Base-by-base conservation (phyloP, 495 filamentous ascomycete species). In the Penicillium goetzii region DNA sequence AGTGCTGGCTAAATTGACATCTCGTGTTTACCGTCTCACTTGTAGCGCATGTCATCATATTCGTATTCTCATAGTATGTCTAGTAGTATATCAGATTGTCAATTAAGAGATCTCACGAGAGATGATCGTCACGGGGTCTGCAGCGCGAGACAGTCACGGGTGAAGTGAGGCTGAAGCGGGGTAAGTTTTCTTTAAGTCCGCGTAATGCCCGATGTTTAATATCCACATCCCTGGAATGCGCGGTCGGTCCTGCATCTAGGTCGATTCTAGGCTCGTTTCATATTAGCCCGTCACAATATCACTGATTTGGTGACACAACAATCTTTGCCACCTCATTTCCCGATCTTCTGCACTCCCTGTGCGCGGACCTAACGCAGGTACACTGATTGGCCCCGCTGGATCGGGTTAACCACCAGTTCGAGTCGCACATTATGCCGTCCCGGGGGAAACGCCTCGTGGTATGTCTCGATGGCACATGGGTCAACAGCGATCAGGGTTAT, bases 381-480 rank as follows among this genome's bases (percentile, higher is more conserved):
- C 43, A 11, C 19, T 23, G 43, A 47, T 47, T 47, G 43, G 43
- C 43, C 43, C 43, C 43, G 43, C 41, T 21, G 41, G 41, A 23
- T 47, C 43, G 43, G 43, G 43, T 47, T 21, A n/a, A 47, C 19
- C 23, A 47, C 19, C 43, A 47, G 43, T 11, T 55, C 15, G 32
- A 55, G 59, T 61, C 21, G 56, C 36, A 47, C 58, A 55, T 4
- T 32, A 68, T 68, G 66, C 36, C 56, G 17, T 6, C 28, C 33
- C 54, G 41, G 2, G 61, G 57, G 12, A 79, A 79, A 60, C 71
- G 76, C 26, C 56, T 80, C 34, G 71, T 80, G 38, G 49, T 81
- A 32, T 78, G 74, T 61, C 74, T 77, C 52, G 80, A 82, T 68
- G 76, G 78, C 23, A 83, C 80, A 11, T 83, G 80, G 80, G 72